These are phyloP conservation scores for Triangularia verruculosa DNA, from an alignment of 2,329 filamentous ascomycete genomes.

Conservation along the genomic window DNA sequence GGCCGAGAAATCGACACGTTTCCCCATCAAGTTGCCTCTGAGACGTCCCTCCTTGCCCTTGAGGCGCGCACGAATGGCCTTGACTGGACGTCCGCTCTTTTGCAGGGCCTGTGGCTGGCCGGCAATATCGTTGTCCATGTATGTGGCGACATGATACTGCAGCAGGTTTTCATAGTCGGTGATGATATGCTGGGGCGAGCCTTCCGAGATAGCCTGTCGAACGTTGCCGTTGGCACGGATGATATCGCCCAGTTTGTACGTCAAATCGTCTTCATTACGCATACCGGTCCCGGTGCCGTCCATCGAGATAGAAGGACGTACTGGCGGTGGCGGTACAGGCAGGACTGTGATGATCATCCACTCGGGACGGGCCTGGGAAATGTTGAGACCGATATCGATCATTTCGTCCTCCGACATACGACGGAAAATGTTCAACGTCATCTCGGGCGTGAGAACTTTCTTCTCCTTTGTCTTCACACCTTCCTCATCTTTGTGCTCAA, in stretches of 20 bases:
- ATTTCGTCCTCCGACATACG: conserved; percentile 81
- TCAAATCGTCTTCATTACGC: conserved; percentile 97
- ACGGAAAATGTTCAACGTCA: conserved; percentile 82
- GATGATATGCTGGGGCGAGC: conserved; percentile 86
- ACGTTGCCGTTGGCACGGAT: conserved; percentile 97
- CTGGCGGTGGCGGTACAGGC: conserved; percentile 90
- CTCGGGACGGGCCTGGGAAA: conserved; percentile 91
- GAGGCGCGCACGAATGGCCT: conserved; percentile 91
- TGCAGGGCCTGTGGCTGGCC: conserved; percentile 91
- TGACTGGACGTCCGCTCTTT: conserved; percentile 94
- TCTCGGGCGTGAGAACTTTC: conserved; percentile 75
- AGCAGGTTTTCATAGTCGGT: conserved; percentile 87
- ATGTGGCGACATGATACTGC: conserved; percentile 97
- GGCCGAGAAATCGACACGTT: conserved; percentile 98
- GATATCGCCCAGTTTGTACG: conserved; percentile 97
- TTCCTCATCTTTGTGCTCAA: conserved; percentile 77
- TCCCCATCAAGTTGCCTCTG: conserved; percentile 98
- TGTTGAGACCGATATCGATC: conserved; percentile 83
- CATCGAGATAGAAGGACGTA: conserved; percentile 94
- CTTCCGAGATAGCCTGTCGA: conserved; percentile 83
- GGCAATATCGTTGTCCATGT: conserved; percentile 99
- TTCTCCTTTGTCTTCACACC: conserved; percentile 73
- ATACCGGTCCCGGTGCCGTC: conserved; percentile 89
- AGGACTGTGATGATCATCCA: conserved; percentile 98
- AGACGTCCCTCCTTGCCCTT: conserved; percentile 99